Evolutionary conservation across 1,284 basidiomycete species (phyloP).

Genomic region (Prillingera fragicola): DNA sequence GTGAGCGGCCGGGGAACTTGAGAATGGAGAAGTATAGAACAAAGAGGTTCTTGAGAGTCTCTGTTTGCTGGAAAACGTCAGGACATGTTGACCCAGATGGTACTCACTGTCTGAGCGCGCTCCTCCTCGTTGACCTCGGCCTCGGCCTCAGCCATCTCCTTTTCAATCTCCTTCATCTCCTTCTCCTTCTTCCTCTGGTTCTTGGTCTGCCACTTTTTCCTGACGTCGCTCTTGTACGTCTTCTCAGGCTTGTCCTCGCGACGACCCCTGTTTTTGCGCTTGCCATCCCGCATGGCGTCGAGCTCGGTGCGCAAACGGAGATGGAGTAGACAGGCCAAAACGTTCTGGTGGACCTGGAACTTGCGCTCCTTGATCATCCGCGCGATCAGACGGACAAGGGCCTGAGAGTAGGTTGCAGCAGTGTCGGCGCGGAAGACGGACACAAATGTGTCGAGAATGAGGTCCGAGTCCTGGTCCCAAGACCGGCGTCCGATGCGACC

Average conservation of each 20-base stretch:
- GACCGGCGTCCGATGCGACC: slow-evolving; percentile 74
- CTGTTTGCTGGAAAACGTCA: slow-evolving; percentile 69
- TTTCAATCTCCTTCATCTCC: slow-evolving; percentile 76
- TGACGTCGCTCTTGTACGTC: slow-evolving; percentile 61
- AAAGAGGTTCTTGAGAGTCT: slow-evolving; percentile 95
- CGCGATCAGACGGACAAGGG: slow-evolving; percentile 83
- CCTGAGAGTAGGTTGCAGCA: slow-evolving; percentile 73
- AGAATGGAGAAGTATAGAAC: slow-evolving; percentile 95
- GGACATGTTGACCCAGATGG: background rate
- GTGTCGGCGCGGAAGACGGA: slow-evolving; percentile 74
- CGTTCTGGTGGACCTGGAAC: slow-evolving; percentile 83
- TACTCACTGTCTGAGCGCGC: slow-evolving; percentile 67
- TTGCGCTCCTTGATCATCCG: slow-evolving; percentile 93
- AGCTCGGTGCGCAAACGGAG: slow-evolving; percentile 86
- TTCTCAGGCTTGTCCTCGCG: slow-evolving; percentile 52
- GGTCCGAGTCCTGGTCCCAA: slow-evolving; percentile 81
- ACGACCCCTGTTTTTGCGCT: slow-evolving; percentile 52
- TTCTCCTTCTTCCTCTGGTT: slow-evolving; percentile 73
- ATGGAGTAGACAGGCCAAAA: slow-evolving; percentile 76
- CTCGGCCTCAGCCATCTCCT: slow-evolving; percentile 87
- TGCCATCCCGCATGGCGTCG: slow-evolving; percentile 51
- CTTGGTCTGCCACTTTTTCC: slow-evolving; percentile 71
- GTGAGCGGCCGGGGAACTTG: slow-evolving; percentile 76
- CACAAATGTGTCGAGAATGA: slow-evolving; percentile 74
- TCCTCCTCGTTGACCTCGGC: slow-evolving; percentile 93